Base-by-base conservation (phyloP, 345 rosid genomes). In the Salix suchowensis region DNA sequence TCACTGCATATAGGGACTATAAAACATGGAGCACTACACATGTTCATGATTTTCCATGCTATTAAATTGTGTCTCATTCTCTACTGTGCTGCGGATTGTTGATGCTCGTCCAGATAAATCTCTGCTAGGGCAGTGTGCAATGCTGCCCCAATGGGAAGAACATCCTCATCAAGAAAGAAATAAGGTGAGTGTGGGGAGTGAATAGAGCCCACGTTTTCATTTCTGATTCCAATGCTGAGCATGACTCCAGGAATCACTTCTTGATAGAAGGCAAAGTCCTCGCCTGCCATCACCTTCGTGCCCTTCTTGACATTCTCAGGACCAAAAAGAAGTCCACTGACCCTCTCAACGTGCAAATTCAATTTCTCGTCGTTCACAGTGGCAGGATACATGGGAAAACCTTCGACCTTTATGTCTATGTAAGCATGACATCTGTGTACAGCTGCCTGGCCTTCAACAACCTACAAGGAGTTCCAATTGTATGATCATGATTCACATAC, bases 211-310 rank as follows among this genome's bases (percentile, higher is more conserved):
- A 84, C 67, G n/a, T 86, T 84, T 77, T 92, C 88, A 15, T 90
- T 90, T 82, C 84, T 80, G 26, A 90, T 91, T 71, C 97, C 98
- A 30, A 94, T 84, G 81, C 83, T 39, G 13, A 91, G 72, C 88
- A 87, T 86, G 75, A 85, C 86, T 71, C 97, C 98, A 9, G 95
- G 97, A 73, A 92, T 87, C 81, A 26, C 11, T 77, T 92, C 88
- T 83, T 89, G 95, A 77, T 89, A 92, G 82, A 92, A 91, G 52
- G 95, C 86, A 70, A 95, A 95, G 80, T 92, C 97, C 84, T 92
- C 97, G 4, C 97, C 97, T 0, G 90, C 97, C 94, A 92, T 87
- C 42, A 88, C 71, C 77, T 85, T 92, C 13, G 64, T 9, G 32
- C 79, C 86, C 24, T 32, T 78, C 80, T 68, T 79, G 8, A 88